A percentile compares a stretch with the other conserved stretches of the same genome.
These are phyloP conservation scores for Raphanus sativus DNA, from an alignment of 345 rosid genomes.

Conservation along the genomic window DNA sequence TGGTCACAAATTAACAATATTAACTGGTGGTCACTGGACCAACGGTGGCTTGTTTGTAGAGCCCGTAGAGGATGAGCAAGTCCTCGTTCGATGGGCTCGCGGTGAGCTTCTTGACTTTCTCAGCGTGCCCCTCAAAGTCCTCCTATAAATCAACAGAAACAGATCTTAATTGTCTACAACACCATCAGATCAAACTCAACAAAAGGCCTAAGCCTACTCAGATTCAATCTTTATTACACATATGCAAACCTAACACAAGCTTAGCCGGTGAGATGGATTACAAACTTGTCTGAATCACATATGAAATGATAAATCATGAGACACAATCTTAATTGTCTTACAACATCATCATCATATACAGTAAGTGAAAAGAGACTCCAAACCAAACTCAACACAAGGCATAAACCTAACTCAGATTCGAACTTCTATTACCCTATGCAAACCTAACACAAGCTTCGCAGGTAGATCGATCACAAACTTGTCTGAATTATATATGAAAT, in stretches of 20 bases:
- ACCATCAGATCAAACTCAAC: background rate
- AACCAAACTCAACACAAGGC: background rate
- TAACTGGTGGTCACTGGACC: slow-evolving; percentile 81
- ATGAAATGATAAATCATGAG: background rate
- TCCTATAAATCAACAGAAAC: slow-evolving; percentile 42
- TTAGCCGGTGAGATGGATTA: background rate
- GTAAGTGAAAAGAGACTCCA: background rate
- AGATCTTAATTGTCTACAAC: background rate
- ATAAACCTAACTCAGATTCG: slow-evolving; percentile 12
- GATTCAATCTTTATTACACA: background rate
- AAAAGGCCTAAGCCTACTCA: background rate
- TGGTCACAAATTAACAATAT: slow-evolving; percentile 12
- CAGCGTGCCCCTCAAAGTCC: slow-evolving; percentile 70
- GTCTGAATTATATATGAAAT: background rate
- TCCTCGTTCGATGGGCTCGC: slow-evolving; percentile 57
- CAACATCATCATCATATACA: background rate
- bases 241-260: background rate
- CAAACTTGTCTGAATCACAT: background rate
- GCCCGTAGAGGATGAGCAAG: slow-evolving; percentile 79
- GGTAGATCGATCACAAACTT: background rate
- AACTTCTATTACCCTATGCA: background rate
- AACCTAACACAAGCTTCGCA: background rate
- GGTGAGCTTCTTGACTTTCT: slow-evolving; percentile 63
- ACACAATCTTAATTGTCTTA: background rate
- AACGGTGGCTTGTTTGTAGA: slow-evolving; percentile 74